These are phyloP conservation scores for Lecanicillium sp. DNA, from an alignment of 2,329 filamentous ascomycete species.

Conservation along the genomic window DNA sequence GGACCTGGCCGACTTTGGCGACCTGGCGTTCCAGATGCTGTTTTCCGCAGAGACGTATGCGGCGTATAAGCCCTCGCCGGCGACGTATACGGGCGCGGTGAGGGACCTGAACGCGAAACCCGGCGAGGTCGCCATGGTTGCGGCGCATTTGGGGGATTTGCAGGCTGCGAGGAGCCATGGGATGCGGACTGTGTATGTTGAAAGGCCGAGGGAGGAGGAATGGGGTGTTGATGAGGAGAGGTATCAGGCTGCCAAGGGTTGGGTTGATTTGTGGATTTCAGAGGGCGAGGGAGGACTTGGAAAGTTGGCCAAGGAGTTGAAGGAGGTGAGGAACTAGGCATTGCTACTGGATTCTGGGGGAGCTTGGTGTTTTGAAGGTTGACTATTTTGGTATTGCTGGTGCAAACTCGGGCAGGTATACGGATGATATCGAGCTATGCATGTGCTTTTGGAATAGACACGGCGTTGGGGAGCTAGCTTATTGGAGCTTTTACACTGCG, in stretches of 20 bases:
- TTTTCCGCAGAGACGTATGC: conserved; percentile 62
- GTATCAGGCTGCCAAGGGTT: conserved; percentile 39
- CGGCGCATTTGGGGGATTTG: conserved; percentile 64
- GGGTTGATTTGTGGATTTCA: conserved; percentile 31
- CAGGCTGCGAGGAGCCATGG: conserved; percentile 56
- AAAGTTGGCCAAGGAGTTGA: conserved; percentile 19
- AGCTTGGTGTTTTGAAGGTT: too few species aligned
- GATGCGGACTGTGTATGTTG: conserved; percentile 65
- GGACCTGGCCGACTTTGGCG: conserved; percentile 52
- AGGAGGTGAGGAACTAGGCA: conserved; percentile 10
- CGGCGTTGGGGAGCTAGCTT: too few species aligned
- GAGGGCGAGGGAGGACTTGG: conserved; percentile 23
- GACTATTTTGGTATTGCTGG: too few species aligned
- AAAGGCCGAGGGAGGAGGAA: conserved; percentile 57
- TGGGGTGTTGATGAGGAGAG: conserved; percentile 43
- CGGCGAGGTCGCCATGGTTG: conserved; percentile 64
- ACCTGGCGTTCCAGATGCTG: conserved; percentile 53
- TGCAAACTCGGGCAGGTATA: too few species aligned
- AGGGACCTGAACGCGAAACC: conserved; percentile 47
- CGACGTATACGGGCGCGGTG: conserved; percentile 61
- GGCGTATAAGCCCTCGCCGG: conserved; percentile 65
- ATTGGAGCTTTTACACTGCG: too few species aligned
- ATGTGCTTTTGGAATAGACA: too few species aligned
- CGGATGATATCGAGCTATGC: too few species aligned
- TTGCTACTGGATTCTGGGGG: too few species aligned